Conservation (phyloP, 768 basidiomycete species). For the Mrakia hoshinonis region DNA sequence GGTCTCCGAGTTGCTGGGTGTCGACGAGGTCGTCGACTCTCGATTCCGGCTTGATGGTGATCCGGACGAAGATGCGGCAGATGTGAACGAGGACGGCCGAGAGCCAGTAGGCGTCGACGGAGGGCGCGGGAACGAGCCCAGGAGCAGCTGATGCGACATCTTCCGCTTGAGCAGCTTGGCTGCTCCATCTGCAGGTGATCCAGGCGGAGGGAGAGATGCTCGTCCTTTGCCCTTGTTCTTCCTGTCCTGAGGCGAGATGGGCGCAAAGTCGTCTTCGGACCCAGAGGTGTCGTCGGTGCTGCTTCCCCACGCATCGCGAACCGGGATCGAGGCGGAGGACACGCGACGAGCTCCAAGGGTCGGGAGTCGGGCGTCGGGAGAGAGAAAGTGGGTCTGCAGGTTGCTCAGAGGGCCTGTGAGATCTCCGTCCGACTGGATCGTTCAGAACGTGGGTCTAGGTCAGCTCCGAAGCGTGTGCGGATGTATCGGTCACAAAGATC, state of each 20-base stretch:
- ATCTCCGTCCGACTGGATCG: background rate
- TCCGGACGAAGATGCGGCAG: background rate
- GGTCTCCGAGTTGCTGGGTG: no score
- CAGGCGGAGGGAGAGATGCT: no score
- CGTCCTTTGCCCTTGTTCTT: no score
- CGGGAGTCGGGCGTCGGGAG: background rate
- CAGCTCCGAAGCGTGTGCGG: background rate
- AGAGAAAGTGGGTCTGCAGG: constrained; percentile 9
- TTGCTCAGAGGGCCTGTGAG: background rate
- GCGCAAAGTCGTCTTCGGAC: no score
- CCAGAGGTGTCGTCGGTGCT: no score
- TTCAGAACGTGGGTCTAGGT: no score
- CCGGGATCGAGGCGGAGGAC: background rate
- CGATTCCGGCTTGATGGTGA: background rate
- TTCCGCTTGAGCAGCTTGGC: background rate
- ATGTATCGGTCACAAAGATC: no score
- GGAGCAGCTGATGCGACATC: background rate
- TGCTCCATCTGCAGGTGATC: no score
- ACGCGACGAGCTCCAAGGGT: background rate
- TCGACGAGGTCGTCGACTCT: background rate
- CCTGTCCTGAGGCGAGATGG: no score
- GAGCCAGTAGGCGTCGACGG: background rate
- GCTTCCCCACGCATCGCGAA: background rate
- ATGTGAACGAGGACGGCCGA: background rate
- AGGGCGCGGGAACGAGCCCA: background rate